These are phyloP conservation scores for Venturia pyrina DNA, from an alignment of 2,329 filamentous ascomycete species.

Conservation along the genomic window DNA sequence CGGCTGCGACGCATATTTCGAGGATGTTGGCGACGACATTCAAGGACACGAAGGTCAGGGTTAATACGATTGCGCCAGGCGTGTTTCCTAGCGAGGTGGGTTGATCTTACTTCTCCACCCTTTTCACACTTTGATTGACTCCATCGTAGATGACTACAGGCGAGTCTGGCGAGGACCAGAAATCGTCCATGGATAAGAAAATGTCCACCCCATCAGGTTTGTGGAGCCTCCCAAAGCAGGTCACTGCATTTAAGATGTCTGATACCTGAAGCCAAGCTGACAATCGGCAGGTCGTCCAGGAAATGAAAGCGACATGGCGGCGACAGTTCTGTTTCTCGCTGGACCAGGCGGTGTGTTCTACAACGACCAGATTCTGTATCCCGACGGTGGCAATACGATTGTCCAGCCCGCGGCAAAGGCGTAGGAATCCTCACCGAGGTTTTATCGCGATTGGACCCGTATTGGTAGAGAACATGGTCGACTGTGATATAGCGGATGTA, in stretches of 20 bases:
- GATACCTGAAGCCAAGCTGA: slow-evolving; percentile 7
- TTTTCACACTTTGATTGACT: neutral
- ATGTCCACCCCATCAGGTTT: slow-evolving; percentile 31
- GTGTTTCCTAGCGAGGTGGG: slow-evolving; percentile 58
- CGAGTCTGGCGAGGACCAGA: slow-evolving; percentile 35
- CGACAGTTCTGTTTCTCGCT: slow-evolving; percentile 41
- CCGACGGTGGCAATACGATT: slow-evolving; percentile 26
- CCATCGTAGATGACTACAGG: slow-evolving; percentile 37
- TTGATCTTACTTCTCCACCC: neutral
- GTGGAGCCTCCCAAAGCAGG: neutral
- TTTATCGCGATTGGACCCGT: neutral
- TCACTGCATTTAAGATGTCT: no score
- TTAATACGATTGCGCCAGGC: slow-evolving; percentile 10
- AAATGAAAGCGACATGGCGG: slow-evolving; percentile 41
- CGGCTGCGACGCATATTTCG: slow-evolving; percentile 59
- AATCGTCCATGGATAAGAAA: slow-evolving; percentile 32
- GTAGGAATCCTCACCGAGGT: neutral
- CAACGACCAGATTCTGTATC: slow-evolving; percentile 44
- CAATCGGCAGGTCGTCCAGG: slow-evolving; percentile 23
- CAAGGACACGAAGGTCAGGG: slow-evolving; percentile 29
- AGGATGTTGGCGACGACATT: slow-evolving; percentile 62
- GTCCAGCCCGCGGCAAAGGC: slow-evolving; percentile 16
- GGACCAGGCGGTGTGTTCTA: slow-evolving; percentile 42
- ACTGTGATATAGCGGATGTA: neutral
- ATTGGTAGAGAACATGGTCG: neutral